A percentile compares a stretch with the other conserved stretches of the same genome.
Evolutionary conservation across 306 rosid species (phyloP).

Genomic region (Trifolium fragiferum): DNA sequence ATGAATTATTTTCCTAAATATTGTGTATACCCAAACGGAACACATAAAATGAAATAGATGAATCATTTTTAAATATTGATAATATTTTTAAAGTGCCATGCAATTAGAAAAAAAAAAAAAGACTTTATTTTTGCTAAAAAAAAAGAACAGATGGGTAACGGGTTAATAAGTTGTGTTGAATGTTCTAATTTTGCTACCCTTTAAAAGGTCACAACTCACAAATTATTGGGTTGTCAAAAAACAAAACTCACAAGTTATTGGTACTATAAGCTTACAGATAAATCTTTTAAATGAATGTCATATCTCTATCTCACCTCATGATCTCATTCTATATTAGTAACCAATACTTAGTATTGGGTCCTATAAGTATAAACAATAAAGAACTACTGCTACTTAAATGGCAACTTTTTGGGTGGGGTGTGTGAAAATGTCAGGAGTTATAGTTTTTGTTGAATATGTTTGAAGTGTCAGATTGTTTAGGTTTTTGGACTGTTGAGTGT

Average conservation of each 20-base stretch:
- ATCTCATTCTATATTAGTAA: neutral
- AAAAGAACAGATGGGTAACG: neutral
- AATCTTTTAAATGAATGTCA: constrained; percentile 26
- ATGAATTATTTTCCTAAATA: too few species aligned
- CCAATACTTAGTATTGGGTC: constrained; percentile 4
- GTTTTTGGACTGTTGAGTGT: too few species aligned
- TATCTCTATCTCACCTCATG: neutral
- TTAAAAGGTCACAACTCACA: constrained; percentile 3
- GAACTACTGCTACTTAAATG: constrained; percentile 7
- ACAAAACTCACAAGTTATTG: neutral
- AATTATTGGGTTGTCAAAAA: too few species aligned
- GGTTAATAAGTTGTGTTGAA: neutral
- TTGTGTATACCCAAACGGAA: too few species aligned
- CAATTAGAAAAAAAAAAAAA: too few species aligned
- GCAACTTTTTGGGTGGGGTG: constrained; percentile 38
- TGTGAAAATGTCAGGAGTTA: neutral
- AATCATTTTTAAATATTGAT: too few species aligned
- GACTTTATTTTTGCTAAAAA: too few species aligned
- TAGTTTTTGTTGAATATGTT: too few species aligned
- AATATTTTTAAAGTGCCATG: too few species aligned
- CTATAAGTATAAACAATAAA: neutral
- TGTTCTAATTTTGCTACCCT: constrained; percentile 17
- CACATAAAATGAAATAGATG: too few species aligned
- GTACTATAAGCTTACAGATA: constrained; percentile 9
- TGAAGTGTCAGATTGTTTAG: too few species aligned